phyloP scores from a whole-genome alignment of 164 flowering plant genomes.

The Magnolia officinalis region DNA sequence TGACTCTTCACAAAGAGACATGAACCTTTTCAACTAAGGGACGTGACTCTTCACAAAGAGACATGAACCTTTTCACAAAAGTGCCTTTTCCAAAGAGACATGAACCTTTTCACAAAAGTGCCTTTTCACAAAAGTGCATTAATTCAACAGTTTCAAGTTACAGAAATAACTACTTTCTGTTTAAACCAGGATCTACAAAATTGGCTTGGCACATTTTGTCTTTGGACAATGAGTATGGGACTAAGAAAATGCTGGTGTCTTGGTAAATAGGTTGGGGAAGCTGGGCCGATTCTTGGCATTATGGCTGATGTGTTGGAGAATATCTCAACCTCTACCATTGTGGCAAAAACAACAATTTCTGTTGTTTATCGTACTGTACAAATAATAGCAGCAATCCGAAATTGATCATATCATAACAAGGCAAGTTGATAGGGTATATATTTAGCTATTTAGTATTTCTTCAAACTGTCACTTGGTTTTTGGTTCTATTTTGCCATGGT shows the following conservation, averaged over 20 bases:
- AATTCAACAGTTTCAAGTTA: too few species aligned
- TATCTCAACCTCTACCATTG: conserved; percentile 38
- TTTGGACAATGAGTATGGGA: neutral
- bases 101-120: too few species aligned
- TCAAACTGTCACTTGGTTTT: too few species aligned
- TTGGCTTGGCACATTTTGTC: neutral
- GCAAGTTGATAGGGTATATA: conserved; percentile 29
- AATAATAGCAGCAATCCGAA: conserved; percentile 80
- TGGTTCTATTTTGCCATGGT: too few species aligned
- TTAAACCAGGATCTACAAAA: neutral
- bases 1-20: too few species aligned
- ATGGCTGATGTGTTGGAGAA: conserved; percentile 94
- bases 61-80: too few species aligned
- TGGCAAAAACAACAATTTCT: conserved; percentile 67
- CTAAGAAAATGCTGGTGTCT: conserved; percentile 6
- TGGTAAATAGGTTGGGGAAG: conserved; percentile 82
- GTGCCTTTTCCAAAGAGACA: too few species aligned
- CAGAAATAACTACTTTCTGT: too few species aligned
- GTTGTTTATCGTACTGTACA: conserved; percentile 88
- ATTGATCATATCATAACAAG: conserved; percentile 77
- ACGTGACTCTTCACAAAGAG: too few species aligned
- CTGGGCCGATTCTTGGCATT: conserved; percentile 79
- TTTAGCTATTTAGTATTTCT: too few species aligned
- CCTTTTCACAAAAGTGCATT: too few species aligned
- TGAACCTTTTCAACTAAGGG: too few species aligned